Conservation (phyloP, 768 basidiomycete species). For the Amanita rubescens region DNA sequence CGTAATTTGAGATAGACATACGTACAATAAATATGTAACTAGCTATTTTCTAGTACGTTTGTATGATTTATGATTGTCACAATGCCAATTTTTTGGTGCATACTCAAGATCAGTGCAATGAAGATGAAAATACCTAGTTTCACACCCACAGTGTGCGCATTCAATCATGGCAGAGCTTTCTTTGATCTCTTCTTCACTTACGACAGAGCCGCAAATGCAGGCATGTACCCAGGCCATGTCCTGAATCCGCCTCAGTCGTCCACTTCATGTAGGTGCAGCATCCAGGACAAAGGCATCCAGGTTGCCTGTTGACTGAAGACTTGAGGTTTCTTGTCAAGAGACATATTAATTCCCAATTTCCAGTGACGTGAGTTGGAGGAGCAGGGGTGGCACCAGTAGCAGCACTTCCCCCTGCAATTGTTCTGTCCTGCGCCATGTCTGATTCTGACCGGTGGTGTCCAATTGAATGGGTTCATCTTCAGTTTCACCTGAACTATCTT, state of each 20-base stretch:
- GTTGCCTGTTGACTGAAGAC: too few species aligned
- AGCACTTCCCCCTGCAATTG: too few species aligned
- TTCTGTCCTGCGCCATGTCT: too few species aligned
- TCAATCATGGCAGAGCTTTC: not conserved
- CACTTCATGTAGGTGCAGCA: not conserved
- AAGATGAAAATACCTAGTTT: not conserved
- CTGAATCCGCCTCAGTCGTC: not conserved
- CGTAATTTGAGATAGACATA: not conserved
- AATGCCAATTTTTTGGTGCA: not conserved
- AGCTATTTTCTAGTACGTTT: not conserved
- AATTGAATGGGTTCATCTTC: too few species aligned
- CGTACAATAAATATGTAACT: not conserved
- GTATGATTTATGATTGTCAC: not conserved
- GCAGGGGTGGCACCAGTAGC: too few species aligned
- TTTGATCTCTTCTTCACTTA: not conserved
- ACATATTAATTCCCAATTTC: too few species aligned
- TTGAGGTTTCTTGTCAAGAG: too few species aligned
- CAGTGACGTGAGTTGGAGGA: too few species aligned
- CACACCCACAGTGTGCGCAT: not conserved
- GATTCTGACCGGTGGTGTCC: too few species aligned
- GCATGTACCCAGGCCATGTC: not conserved
- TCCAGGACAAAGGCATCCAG: not conserved
- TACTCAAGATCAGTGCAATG: not conserved
- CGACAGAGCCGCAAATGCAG: not conserved
- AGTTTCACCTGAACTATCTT: too few species aligned